Evolutionary conservation across 495 filamentous ascomycete genomes (phyloP), one percentile per base, ranked within the genome.

Genomic region (Trichoderma gamsii): DNA sequence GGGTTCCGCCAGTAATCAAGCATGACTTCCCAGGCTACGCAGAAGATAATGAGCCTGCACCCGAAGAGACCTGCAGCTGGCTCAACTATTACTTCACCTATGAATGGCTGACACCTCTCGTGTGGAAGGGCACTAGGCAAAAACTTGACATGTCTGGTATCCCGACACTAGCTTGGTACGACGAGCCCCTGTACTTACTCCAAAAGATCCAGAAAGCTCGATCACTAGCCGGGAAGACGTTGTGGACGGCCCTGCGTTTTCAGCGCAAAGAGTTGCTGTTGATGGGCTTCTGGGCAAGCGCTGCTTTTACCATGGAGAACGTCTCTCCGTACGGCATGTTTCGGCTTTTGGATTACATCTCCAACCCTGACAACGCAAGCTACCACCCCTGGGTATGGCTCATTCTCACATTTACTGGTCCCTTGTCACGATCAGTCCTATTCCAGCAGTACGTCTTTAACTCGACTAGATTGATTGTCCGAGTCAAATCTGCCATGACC

Each of bases 371-470:
- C 15, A 70, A 68, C 29, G 77, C 79, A 11, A 51, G 71, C 41
- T 69, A 79, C 21, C 79, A 79, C 64, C 78, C 82, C 21, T 75
- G 74, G 41, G 43, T 81, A 35, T 84, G 82, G 82, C 73, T 84
- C 8, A 69, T 76, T 21, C 73, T 83, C 32, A 68, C 83, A 35
- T 82, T 83, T 63, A 61, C 79, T n/a, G 80, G 80, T 1, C 80
- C 80, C 6, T 66, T 80, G 41, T 69, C 70, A 13, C 79, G 77
- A 25, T 79, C 81, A 4, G 71, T 83, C 32, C 74, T 71, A 66
- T 80, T 78, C 63, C 80, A 84, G 69, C 81, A 81, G 70, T 84
- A 83, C 69, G 75, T 82, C 25, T 84, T 84, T 66, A 77, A 74
- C 7, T 80, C 78, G 5, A 82, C 81, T 32, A 75, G 82, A 13